Evolutionary conservation across 2,329 filamentous ascomycete species (phyloP).

Genomic region (Diplodia seriata): DNA sequence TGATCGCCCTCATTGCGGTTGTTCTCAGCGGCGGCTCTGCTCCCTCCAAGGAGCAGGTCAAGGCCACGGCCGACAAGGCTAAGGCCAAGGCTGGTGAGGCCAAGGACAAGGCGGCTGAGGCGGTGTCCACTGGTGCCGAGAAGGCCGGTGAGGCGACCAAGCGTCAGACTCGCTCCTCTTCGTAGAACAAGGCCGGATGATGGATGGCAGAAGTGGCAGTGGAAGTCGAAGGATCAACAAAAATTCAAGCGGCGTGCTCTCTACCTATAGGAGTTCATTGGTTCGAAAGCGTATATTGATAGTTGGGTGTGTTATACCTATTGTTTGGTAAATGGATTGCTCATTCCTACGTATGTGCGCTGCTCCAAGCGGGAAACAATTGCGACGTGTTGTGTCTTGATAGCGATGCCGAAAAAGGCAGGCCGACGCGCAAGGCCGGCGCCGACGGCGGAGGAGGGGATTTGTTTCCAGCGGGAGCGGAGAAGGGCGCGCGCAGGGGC

Average conservation of each 20-base stretch:
- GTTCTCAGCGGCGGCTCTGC: conserved; percentile 68
- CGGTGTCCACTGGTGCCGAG: conserved; percentile 66
- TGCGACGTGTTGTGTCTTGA: neutral
- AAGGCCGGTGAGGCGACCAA: conserved; percentile 75
- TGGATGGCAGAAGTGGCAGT: conserved; percentile 10
- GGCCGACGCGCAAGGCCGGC: neutral
- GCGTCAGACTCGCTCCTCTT: conserved; percentile 58
- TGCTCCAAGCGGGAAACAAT: neutral
- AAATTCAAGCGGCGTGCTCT: conserved; percentile 28
- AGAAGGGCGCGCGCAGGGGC: conserved; percentile 7
- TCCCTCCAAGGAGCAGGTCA: conserved; percentile 69
- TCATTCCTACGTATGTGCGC: neutral
- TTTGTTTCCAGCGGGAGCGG: neutral
- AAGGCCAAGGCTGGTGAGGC: conserved; percentile 72
- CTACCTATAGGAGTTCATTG: conserved; percentile 10
- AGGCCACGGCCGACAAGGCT: conserved; percentile 75
- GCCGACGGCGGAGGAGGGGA: conserved; percentile 4
- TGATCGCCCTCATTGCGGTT: conserved; percentile 74
- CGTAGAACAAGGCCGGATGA: conserved; percentile 39
- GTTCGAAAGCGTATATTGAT: conserved; percentile 13
- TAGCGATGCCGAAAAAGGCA: neutral
- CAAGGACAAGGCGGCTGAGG: conserved; percentile 75
- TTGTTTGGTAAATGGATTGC: conserved; percentile 27
- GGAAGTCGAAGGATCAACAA: neutral
- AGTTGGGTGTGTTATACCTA: conserved; percentile 19